Evolutionary conservation across 1,284 basidiomycete genomes (phyloP), one percentile per base, ranked within the genome.

Genomic region (Gomphus bonarii): DNA sequence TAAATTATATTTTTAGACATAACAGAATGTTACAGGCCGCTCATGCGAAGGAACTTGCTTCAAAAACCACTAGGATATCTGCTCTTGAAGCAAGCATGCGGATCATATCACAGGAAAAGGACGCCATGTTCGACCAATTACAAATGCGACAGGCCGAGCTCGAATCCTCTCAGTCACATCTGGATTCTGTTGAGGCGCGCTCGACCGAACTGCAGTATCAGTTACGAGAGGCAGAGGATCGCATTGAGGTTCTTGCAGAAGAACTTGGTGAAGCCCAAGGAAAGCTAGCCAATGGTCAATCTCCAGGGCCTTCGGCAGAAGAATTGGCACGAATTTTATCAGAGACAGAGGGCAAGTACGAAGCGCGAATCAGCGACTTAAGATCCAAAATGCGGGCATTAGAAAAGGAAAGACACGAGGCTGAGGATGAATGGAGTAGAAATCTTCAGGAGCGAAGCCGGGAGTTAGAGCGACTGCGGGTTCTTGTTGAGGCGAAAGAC

Each of bases 131-230:
- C 65, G 88, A 92, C 61, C 82, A 88, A 59, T 74, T 91, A 4
- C 91, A 97, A 69, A 65, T 87, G 44, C 84, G 88, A 28, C 90
- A 95, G 67, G 91, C 88, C 12, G 92, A 97, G 65, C 69, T 88
- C 14, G 94, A 97, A 70, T 85, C 87, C 0, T 81, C 84, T 1
- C 82, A 86, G 59, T 80, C 79, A 3, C 82, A 87, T 59, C 74
- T 85, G 1, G 90, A 91, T 63, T 78, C 77, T 0, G 70, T 92
- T 33, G 81, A 88, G 63, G 82, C 83, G 52, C 84, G 88, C 64
- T 85, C 83, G 46, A 83, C 83, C 9, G 94, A 97, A 66, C 74
- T 91, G 36, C 82, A 91, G 63, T 94, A 88, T 66, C 91, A 94
- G 66, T 72, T 95, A 1, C 82, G 85, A 30, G 92, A 95, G 67